phyloP scores from a whole-genome alignment of 1,284 basidiomycete genomes.

The Ustilago xerochloae region DNA sequence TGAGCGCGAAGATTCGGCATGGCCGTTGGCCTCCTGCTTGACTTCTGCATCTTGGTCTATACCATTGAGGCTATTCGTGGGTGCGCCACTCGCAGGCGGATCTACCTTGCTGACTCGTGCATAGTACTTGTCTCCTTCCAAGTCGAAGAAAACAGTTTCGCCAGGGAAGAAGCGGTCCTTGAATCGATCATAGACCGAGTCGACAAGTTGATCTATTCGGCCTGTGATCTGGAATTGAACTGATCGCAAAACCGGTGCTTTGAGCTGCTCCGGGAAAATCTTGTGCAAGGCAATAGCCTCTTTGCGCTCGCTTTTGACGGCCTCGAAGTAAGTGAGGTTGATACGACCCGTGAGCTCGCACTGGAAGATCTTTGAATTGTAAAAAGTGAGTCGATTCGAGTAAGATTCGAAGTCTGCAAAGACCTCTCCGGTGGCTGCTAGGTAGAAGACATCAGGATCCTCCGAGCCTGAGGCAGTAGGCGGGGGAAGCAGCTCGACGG shows the following conservation, averaged over 20 bases:
- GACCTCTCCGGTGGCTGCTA: constrained; percentile 64
- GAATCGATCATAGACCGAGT: constrained; percentile 92
- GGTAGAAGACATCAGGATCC: constrained; percentile 64
- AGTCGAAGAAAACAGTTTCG: constrained; percentile 72
- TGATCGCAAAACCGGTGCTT: constrained; percentile 85
- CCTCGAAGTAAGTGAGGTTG: constrained; percentile 91
- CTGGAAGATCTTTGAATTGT: constrained; percentile 90
- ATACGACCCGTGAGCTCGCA: constrained; percentile 95
- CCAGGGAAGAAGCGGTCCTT: constrained; percentile 91
- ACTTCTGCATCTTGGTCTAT: constrained; percentile 1
- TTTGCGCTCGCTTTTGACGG: constrained; percentile 86
- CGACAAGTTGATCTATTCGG: constrained; percentile 90
- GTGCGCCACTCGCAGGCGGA: constrained; percentile 75
- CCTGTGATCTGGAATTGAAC: constrained; percentile 94
- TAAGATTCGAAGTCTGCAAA: constrained; percentile 73
- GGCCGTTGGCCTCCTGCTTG: constrained; percentile 32
- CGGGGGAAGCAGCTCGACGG: constrained; percentile 56
- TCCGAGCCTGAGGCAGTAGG: constrained; percentile 49
- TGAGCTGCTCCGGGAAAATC: constrained; percentile 90
- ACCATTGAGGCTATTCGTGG: background rate
- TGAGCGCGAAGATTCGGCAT: constrained; percentile 21
- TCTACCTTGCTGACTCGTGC: constrained; percentile 80
- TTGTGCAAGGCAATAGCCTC: constrained; percentile 88
- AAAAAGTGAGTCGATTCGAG: constrained; percentile 89
- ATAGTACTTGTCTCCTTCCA: constrained; percentile 73